These are phyloP conservation scores for Artemisia argyi DNA, from an alignment of 129 eudicot genomes.

Conservation along the genomic window DNA sequence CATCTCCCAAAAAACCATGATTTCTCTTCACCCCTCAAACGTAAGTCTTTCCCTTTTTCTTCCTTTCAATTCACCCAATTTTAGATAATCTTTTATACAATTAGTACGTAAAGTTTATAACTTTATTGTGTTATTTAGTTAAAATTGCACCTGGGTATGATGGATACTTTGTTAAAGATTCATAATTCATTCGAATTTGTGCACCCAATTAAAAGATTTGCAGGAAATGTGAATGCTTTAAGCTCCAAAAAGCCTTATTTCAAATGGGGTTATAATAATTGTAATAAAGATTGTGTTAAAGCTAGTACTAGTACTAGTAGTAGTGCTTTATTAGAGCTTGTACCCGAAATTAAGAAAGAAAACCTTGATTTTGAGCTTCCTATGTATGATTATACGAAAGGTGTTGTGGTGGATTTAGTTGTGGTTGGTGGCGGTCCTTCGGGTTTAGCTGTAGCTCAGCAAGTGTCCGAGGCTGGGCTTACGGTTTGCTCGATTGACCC, in stretches of 20 bases:
- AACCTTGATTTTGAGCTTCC: conserved; percentile 97
- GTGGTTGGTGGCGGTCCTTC: conserved; percentile 99
- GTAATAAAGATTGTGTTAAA: conserved; percentile 40
- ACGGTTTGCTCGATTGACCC: conserved; percentile 96
- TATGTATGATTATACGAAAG: conserved; percentile 74
- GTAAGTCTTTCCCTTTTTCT: conserved; percentile 39
- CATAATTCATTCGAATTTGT: conserved; percentile 75
- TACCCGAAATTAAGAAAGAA: conserved; percentile 91
- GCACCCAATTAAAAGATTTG: conserved; percentile 61
- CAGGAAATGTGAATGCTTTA: conserved; percentile 51
- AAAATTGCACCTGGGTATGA: conserved; percentile 30
- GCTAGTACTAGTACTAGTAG: conserved; percentile 39
- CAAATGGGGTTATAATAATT: conserved; percentile 35
- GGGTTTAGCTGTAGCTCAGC: conserved; percentile 94
- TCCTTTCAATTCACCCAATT: background rate
- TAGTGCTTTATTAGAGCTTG: conserved; percentile 88
- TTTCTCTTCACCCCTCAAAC: conserved; percentile 16
- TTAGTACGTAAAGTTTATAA: conserved; percentile 16
- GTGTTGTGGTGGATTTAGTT: conserved; percentile 76
- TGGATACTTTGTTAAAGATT: conserved; percentile 85
- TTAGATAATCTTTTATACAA: background rate
- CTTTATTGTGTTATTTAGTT: conserved; percentile 12
- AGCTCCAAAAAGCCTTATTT: conserved; percentile 43
- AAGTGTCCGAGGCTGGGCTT: conserved; percentile 91
- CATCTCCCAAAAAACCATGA: conserved; percentile 18